phyloP scores from a whole-genome alignment of 495 filamentous ascomycete species.

The Xylaria curta region DNA sequence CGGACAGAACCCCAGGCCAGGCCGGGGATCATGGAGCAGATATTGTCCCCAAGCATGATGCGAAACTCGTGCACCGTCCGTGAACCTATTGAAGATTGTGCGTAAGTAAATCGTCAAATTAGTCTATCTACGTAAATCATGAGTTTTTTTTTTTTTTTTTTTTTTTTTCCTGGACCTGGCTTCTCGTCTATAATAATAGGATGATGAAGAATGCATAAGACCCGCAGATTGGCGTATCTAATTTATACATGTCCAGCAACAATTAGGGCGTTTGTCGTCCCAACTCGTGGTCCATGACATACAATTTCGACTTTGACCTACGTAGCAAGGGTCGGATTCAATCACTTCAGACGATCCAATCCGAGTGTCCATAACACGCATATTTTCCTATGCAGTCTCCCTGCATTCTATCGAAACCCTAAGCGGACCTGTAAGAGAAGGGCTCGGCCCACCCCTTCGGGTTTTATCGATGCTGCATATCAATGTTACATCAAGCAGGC shows the following conservation, averaged over 20 bases:
- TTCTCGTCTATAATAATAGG: background rate
- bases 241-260: background rate
- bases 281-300: background rate
- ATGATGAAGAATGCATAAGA: background rate
- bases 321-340: background rate
- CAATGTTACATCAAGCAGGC: conserved; percentile 5
- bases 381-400: background rate
- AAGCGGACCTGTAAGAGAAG: conserved; percentile 15
- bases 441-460: background rate
- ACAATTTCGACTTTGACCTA: background rate
- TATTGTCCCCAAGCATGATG: background rate
- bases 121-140: background rate
- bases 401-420: background rate
- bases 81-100: background rate
- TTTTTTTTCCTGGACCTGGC: background rate
- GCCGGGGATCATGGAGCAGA: background rate
- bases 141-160: too few species aligned
- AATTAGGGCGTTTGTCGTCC: background rate
- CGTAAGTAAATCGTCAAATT: background rate
- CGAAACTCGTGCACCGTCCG: background rate
- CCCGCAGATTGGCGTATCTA: background rate
- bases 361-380: background rate
- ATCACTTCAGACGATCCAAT: conserved; percentile 15
- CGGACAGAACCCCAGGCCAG: background rate
- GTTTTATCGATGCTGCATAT: background rate